phyloP scores from a whole-genome alignment of 108 stramenopile species.

The Fragilaria radians region DNA sequence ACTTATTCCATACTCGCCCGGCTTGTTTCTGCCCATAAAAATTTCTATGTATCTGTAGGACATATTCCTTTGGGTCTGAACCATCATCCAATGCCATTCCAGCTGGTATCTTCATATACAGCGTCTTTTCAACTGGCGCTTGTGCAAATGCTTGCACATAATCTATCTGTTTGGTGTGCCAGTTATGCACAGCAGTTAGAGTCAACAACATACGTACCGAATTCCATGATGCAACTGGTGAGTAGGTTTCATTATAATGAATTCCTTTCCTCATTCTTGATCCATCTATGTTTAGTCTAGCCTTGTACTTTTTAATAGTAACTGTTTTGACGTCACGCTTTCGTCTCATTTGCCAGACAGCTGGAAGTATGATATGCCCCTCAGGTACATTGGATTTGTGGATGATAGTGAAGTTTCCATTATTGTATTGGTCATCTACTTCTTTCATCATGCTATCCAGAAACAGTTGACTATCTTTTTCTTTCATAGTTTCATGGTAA shows the following conservation, averaged over 20 bases:
- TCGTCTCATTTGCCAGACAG: slow-evolving; percentile 11
- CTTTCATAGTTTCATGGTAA: slow-evolving; percentile 14
- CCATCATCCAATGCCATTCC: slow-evolving; percentile 17
- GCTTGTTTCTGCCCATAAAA: slow-evolving; percentile 24
- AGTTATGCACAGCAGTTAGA: slow-evolving; percentile 10
- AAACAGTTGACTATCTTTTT: not conserved
- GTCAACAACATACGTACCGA: slow-evolving; percentile 28
- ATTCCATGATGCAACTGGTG: slow-evolving; percentile 42
- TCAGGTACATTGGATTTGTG: not conserved
- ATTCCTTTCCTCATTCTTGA: slow-evolving; percentile 14
- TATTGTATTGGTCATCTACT: slow-evolving; percentile 5
- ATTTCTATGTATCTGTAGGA: slow-evolving; percentile 19
- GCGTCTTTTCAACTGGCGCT: slow-evolving; percentile 17
- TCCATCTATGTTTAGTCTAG: slow-evolving; percentile 21
- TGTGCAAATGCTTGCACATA: slow-evolving; percentile 35
- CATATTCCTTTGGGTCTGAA: slow-evolving; percentile 7
- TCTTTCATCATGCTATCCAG: not conserved
- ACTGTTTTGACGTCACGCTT: slow-evolving; percentile 2
- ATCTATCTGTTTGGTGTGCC: slow-evolving; percentile 39
- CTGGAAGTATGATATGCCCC: not conserved
- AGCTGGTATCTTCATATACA: slow-evolving; percentile 30
- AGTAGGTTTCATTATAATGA: slow-evolving; percentile 33
- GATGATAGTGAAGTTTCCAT: slow-evolving; percentile 1
- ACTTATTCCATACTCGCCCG: slow-evolving; percentile 22
- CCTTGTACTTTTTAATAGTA: slow-evolving; percentile 13